Evolutionary conservation across 495 filamentous ascomycete species (phyloP), one percentile per base, ranked within the genome.

Genomic region (Aspergillus sclerotiicarbonarius): DNA sequence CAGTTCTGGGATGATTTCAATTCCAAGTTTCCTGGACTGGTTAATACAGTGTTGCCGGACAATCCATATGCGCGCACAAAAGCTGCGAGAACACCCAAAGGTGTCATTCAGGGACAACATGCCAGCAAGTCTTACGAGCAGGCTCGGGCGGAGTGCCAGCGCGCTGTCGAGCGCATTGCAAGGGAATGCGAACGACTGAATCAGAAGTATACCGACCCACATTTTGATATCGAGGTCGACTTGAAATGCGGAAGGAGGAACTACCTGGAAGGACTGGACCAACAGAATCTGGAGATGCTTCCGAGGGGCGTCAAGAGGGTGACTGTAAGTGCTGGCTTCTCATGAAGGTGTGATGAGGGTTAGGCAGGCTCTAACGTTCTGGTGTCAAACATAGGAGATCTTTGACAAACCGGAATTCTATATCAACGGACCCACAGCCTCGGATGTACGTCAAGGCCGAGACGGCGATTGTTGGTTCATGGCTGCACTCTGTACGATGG

Each of bases 401-500:
- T 96, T 96, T 66, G 90, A 95, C 19, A 80, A 87, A 0, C 92
- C 93, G 9, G 80, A 87, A 65, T 96, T 97, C 69, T 95, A 82
- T 63, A 82, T 92, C 61, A 89, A 94, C 60, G 91, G 90, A 3
- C 86, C 90, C 7, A 87, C 84, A 15, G 90, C 93, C 15, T 90
- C 87, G 57, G 90, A 94, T 73, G 85, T 96, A 18, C 84, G 87
- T 19, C 88, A 93, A 67, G 87, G 87, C 3, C 78, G 83, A 46
- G 87, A 88, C 62, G 93, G 92, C 2, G 91, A 96, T 67, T 96
- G 93, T 70, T 96, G 92, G 92, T 80, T 96, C 53, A 82, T 96
- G 78, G 88, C 92, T 21, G 92, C 91, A 9, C 69, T 98, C 47
- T 90, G 86, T 59, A 93, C 90, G 0, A 80, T 96, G 58, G 87